Base-by-base conservation (phyloP, 139 green algal species). In the Auxenochlorella pyrenoidosa region DNA sequence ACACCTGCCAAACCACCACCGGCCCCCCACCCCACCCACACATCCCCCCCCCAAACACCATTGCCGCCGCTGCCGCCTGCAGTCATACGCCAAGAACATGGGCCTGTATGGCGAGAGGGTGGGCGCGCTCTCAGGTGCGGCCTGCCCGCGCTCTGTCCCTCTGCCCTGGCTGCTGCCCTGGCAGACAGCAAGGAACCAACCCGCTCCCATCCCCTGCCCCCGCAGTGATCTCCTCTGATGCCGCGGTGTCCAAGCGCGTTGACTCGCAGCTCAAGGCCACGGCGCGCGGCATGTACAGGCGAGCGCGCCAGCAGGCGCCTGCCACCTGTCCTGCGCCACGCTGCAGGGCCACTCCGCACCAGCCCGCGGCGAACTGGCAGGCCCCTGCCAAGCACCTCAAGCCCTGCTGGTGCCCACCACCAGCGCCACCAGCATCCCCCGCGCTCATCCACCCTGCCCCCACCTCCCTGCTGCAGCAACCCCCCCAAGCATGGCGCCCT, bases 1-100 rank as follows among this genome's bases (percentile, higher is more conserved):
- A 58, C 8, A 58, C 47, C 47, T 6, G 47, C 6, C 8, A 12
- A 12, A 6, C 12, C 12, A 12, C 12, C 47, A 12, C 6, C 8
- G 47, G 47, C 47, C n/a, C n/a, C n/a, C n/a, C n/a, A n/a, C n/a
- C n/a, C n/a, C n/a, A n/a, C n/a, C n/a, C n/a, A n/a, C n/a, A n/a
- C n/a, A n/a, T n/a, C n/a, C n/a, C n/a, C n/a, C n/a, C n/a, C n/a
- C n/a, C n/a, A n/a, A n/a, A n/a, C n/a, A n/a, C n/a, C n/a, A n/a
- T n/a, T n/a, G n/a, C n/a, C 66, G 21, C 66, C 28, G 13, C 66
- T 40, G 30, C 70, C 34, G 2, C 41, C n/a, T 32, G 44, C 81
- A 88, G 81, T 96, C 91, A 58, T 99, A 98, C 92, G 96, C 94
- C 91, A 99, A 99, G 94, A 99, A 99, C 95, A 94, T 99, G 77